Evolutionary conservation across 2,329 filamentous ascomycete species (phyloP).

Genomic region (Nigrospora sphaerica): DNA sequence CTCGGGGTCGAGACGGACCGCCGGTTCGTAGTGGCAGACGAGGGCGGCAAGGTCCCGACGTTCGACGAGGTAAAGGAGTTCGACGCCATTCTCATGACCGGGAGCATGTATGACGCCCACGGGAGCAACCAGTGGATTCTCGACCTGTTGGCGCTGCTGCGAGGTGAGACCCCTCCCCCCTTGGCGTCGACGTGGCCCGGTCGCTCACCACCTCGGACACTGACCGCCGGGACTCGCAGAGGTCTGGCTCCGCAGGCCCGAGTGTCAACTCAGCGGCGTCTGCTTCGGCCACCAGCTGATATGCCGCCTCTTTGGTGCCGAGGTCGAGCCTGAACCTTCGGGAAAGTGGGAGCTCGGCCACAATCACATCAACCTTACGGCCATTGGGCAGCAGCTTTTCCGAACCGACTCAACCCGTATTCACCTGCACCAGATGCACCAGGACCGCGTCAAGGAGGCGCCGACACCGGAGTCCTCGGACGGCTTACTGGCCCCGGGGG

Average conservation of each 20-base stretch:
- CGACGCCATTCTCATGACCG: slow-evolving; percentile 69
- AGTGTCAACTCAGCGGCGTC: slow-evolving; percentile 60
- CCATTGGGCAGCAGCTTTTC: slow-evolving; percentile 62
- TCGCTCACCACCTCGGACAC: background rate
- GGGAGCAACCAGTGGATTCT: slow-evolving; percentile 68
- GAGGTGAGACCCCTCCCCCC: slow-evolving; percentile 21
- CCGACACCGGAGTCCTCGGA: slow-evolving; percentile 42
- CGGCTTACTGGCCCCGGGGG: slow-evolving; percentile 28
- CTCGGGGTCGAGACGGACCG: slow-evolving; percentile 48
- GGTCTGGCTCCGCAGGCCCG: slow-evolving; percentile 41
- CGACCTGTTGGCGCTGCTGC: slow-evolving; percentile 54
- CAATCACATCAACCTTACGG: slow-evolving; percentile 54
- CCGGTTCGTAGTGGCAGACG: slow-evolving; percentile 44
- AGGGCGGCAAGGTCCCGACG: slow-evolving; percentile 37
- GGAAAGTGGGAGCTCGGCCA: slow-evolving; percentile 71
- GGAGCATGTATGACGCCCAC: slow-evolving; percentile 63
- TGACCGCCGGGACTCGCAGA: slow-evolving; percentile 18
- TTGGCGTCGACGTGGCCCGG: background rate
- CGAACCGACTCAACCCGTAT: slow-evolving; percentile 40
- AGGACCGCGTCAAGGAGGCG: slow-evolving; percentile 59
- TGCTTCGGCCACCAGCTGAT: slow-evolving; percentile 82
- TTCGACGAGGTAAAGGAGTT: slow-evolving; percentile 49
- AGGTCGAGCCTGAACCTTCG: slow-evolving; percentile 55
- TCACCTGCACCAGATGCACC: slow-evolving; percentile 73
- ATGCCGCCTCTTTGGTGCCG: slow-evolving; percentile 61